Evolutionary conservation across 2,329 filamentous ascomycete genomes (phyloP).

Genomic region (Fusarium xyrophilum): DNA sequence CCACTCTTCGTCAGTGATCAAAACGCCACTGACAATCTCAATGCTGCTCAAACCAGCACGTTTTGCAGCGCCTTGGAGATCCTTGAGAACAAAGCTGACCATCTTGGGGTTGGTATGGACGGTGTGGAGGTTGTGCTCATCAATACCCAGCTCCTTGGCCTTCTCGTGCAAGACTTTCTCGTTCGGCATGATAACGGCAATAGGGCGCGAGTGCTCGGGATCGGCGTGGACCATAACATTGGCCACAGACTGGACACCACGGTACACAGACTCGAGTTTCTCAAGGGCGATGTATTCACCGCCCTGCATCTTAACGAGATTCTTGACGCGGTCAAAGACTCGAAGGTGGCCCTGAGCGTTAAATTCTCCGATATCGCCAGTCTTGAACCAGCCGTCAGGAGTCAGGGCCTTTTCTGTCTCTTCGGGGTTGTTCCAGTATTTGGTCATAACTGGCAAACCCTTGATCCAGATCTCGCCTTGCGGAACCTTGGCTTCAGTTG

Average conservation of each 20-base stretch:
- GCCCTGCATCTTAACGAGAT: conserved; percentile 92
- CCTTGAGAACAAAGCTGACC: conserved; percentile 66
- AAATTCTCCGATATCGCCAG: conserved; percentile 93
- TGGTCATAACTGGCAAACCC: conserved; percentile 74
- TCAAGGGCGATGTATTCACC: conserved; percentile 98
- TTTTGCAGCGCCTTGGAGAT: conserved; percentile 70
- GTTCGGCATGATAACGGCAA: conserved; percentile 79
- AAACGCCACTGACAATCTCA: conserved; percentile 78
- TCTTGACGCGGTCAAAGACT: conserved; percentile 97
- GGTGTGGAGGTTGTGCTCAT: conserved; percentile 71
- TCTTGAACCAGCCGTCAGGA: conserved; percentile 94
- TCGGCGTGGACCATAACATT: conserved; percentile 91
- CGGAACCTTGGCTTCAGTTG: conserved; percentile 73
- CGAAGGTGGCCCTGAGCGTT: conserved; percentile 78
- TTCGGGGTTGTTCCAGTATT: conserved; percentile 85
- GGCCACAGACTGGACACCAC: conserved; percentile 76
- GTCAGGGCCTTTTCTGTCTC: conserved; percentile 83
- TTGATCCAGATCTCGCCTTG: conserved; percentile 94
- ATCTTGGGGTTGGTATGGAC: conserved; percentile 74
- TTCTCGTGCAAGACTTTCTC: conserved; percentile 68
- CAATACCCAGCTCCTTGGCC: conserved; percentile 67
- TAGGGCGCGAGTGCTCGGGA: conserved; percentile 74
- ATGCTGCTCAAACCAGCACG: conserved; percentile 72
- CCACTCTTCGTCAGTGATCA: conserved; percentile 87
- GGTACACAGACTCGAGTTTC: conserved; percentile 92